A percentile compares a stretch with the other conserved stretches of the same genome.
These are phyloP conservation scores for Lactarius quietus DNA, from an alignment of 768 basidiomycete genomes.

Conservation along the genomic window DNA sequence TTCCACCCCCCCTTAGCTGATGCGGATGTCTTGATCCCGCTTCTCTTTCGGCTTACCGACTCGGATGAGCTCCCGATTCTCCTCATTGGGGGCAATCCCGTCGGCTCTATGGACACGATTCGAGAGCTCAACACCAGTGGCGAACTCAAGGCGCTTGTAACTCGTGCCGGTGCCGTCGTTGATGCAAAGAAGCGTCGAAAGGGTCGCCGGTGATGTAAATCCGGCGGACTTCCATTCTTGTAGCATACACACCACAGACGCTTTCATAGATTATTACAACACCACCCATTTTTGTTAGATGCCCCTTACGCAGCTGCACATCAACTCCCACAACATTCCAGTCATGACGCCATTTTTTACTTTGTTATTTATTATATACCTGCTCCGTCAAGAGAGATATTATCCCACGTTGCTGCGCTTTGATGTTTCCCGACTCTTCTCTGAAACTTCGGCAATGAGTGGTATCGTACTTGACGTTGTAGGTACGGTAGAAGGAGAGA, in stretches of 20 bases:
- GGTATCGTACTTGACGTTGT: background rate
- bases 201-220: constrained; percentile 28
- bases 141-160: constrained; percentile 48
- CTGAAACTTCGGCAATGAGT: background rate
- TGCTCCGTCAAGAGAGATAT: background rate
- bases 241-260: constrained; percentile 12
- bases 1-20: constrained; percentile 43
- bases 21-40: constrained; percentile 54
- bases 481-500: background rate
- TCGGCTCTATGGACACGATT: constrained; percentile 53
- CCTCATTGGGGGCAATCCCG: constrained; percentile 58
- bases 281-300: background rate
- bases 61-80: constrained; percentile 58
- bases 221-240: constrained; percentile 1
- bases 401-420: background rate
- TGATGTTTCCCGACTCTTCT: background rate
- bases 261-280: background rate
- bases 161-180: constrained; percentile 55
- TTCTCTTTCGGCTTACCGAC: constrained; percentile 59
- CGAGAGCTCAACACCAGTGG: constrained; percentile 47
- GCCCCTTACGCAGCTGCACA: background rate
- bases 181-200: constrained; percentile 45
- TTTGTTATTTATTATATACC: background rate
- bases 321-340: background rate
- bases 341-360: background rate